Base-by-base conservation (phyloP, 2,329 filamentous ascomycete genomes). In the Aspergillus flavus region DNA sequence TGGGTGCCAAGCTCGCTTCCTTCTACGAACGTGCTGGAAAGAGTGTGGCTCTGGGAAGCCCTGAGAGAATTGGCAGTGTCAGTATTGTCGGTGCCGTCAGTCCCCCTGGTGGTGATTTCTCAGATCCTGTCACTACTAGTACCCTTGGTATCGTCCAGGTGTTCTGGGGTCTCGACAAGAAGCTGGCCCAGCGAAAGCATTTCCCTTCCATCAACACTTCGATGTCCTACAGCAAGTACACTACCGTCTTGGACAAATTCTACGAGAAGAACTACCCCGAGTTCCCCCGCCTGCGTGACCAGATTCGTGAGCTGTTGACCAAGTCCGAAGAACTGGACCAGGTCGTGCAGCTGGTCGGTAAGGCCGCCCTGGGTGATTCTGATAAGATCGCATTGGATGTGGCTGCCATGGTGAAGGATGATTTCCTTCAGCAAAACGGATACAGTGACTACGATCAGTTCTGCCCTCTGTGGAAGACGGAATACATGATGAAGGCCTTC, bases 401-500 rank as follows among this genome's bases (percentile, higher is more conserved):
- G 66, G 92, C 95, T 21, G 89, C 88, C 21, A 83, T 99, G 71
- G 84, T 99, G 81, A 99, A 99, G 87, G 95, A 99, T 76, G 95
- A 99, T 79, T 99, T 99, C 84, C 79, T 99, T 77, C 95, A 99
- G 82, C 95, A 99, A 80, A 99, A 99, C 83, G 95, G 95, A 67
- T 99, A 99, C 87, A 95, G 91, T 70, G 93, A 98, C 81, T 98
- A 99, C 78, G 95, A 99, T 77, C 94, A 98, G 83, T 99, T 96
- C 88, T 99, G 95, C 77, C 95, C 95, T 57, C 87, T 99, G 75
- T 99, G 95, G 95, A 99, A 99, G 90, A 99, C 95, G 0, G 91
- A 96, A 79, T 99, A 95, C 90, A 98, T 99, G 95, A 99, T 99
- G 95, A 97, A 96, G 87, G 91, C 93, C 68, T 98, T 99, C 89